These are phyloP conservation scores for Clarireedia hainanense DNA, from an alignment of 2,329 filamentous ascomycete species.

Conservation along the genomic window DNA sequence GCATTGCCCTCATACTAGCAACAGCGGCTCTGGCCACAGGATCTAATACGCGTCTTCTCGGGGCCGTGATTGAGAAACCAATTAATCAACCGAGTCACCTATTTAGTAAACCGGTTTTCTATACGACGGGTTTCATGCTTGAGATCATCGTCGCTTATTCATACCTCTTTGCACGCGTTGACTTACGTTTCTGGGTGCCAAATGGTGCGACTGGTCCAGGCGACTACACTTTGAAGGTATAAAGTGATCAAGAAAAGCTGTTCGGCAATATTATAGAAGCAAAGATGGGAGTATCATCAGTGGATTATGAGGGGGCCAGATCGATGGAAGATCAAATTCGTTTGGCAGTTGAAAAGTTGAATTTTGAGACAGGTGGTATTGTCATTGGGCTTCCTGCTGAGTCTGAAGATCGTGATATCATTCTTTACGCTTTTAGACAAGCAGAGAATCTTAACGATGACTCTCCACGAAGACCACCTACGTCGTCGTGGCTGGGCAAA, in stretches of 20 bases:
- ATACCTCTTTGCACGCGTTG: constrained; percentile 61
- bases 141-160: constrained; percentile 62
- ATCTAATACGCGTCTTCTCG: constrained; percentile 46
- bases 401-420: neutral
- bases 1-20: constrained; percentile 51
- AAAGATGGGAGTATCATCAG: neutral
- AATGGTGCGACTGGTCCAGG: constrained; percentile 55
- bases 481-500: neutral
- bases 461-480: neutral
- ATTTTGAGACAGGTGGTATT: neutral
- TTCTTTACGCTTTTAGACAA: neutral
- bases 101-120: constrained; percentile 63
- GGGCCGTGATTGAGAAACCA: constrained; percentile 37
- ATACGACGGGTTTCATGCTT: constrained; percentile 67
- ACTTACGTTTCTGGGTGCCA: constrained; percentile 66
- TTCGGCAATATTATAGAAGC: neutral
- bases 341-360: neutral
- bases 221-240: constrained; percentile 20
- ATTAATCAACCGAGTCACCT: constrained; percentile 6
- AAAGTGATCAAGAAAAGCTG: neutral
- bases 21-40: constrained; percentile 55
- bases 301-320: neutral
- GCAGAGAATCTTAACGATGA: neutral
- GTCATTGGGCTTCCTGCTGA: neutral
- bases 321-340: neutral